Conservation (phyloP, 2,329 filamentous ascomycete genomes). For the Trichoderma sp. region DNA sequence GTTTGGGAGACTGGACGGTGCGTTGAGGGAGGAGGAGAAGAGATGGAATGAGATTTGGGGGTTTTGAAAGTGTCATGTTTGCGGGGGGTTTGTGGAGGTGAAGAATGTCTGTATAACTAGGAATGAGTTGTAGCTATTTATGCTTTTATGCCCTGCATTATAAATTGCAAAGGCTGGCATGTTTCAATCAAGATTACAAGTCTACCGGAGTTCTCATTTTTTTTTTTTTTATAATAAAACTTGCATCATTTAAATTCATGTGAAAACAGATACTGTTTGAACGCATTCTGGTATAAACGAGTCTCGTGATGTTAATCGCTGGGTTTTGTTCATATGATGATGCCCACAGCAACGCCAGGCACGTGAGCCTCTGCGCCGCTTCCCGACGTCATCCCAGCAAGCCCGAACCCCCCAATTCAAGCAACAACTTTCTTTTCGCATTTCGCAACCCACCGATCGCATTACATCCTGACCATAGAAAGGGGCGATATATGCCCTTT, state of each 20-base stretch:
- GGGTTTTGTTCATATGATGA: not conserved
- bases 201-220: not conserved
- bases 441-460: not conserved
- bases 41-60: slow-evolving; percentile 70
- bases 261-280: not conserved
- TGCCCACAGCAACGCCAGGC: not conserved
- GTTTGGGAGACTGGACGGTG: slow-evolving; percentile 64
- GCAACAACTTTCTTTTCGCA: not conserved
- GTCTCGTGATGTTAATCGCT: not conserved
- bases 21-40: slow-evolving; percentile 57
- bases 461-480: not conserved
- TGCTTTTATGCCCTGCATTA: not conserved
- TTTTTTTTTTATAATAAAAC: not conserved
- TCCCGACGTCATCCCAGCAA: slow-evolving; percentile 12
- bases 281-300: not conserved
- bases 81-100: not conserved
- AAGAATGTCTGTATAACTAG: not conserved
- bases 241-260: not conserved
- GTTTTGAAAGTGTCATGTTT: slow-evolving; percentile 26
- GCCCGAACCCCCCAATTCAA: not conserved
- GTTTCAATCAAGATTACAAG: not conserved
- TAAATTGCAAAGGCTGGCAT: no score
- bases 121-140: not conserved
- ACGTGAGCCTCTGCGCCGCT: slow-evolving; percentile 7
- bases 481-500: not conserved